Evolutionary conservation across 305 asterid species (phyloP).

Genomic region (Ajuga reptans): DNA sequence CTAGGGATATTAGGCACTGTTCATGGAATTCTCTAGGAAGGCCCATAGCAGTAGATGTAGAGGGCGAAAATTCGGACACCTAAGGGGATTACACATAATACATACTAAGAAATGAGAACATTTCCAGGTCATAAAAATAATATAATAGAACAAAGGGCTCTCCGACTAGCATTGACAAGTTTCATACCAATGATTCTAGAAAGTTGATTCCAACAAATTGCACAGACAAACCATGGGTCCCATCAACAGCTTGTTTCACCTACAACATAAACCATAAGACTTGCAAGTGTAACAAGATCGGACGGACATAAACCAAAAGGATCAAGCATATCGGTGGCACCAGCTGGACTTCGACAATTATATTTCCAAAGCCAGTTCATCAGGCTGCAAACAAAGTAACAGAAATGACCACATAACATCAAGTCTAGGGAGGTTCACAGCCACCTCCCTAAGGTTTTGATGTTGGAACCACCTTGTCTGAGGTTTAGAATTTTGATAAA

Average conservation of each 20-base stretch:
- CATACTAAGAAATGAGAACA: conserved; percentile 11
- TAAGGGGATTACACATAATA: conserved; percentile 20
- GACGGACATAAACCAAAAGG: background rate
- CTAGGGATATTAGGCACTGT: conserved; percentile 70
- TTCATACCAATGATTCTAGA: conserved; percentile 71
- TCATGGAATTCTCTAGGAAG: conserved; percentile 93
- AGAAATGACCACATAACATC: background rate
- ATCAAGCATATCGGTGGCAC: background rate
- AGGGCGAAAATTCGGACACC: conserved; percentile 94
- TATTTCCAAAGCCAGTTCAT: background rate
- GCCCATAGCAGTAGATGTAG: conserved; percentile 80
- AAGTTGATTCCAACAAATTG: conserved; percentile 68
- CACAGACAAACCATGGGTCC: conserved; percentile 63
- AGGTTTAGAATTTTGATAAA: background rate
- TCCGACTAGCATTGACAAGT: conserved; percentile 15
- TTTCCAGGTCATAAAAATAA: conserved; percentile 5
- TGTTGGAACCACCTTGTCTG: background rate
- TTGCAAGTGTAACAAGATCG: conserved; percentile 5
- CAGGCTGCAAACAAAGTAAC: background rate
- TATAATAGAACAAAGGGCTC: conserved; percentile 13
- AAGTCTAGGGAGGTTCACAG: background rate
- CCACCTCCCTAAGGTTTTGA: background rate
- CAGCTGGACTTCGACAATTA: conserved; percentile 12
- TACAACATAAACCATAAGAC: conserved; percentile 31
- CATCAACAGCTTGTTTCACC: conserved; percentile 71